These are phyloP conservation scores for Mycogone perniciosa DNA, from an alignment of 2,329 filamentous ascomycete genomes.

Conservation along the genomic window DNA sequence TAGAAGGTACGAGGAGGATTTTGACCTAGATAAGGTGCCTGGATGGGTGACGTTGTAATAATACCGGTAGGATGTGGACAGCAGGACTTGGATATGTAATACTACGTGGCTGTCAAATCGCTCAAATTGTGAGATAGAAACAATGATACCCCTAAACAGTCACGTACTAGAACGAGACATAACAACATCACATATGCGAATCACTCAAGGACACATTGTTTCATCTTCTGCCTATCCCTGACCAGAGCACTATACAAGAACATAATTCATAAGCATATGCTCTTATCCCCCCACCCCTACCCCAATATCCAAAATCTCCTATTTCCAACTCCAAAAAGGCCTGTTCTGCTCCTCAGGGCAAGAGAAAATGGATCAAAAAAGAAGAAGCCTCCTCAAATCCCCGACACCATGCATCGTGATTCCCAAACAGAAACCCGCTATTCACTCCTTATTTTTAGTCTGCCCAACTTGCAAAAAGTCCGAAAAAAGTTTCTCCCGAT, in stretches of 20 bases:
- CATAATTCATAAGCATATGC: conserved; percentile 8
- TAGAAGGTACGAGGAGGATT: conserved; percentile 51
- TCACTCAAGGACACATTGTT: not conserved
- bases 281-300: not conserved
- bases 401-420: conserved; percentile 13
- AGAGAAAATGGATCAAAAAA: not conserved
- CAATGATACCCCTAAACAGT: not conserved
- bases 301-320: not conserved
- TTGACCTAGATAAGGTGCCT: conserved; percentile 60
- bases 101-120: not conserved
- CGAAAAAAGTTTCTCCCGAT: conserved; percentile 16
- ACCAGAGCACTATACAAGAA: not conserved
- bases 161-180: too few species aligned
- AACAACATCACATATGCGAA: not conserved
- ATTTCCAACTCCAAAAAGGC: not conserved
- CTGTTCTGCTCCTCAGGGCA: not conserved
- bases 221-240: not conserved
- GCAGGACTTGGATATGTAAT: not conserved
- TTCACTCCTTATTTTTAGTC: not conserved
- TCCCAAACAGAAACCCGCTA: conserved; percentile 4
- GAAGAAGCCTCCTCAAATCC: not conserved
- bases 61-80: not conserved
- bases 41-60: conserved; percentile 59
- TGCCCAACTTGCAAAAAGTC: not conserved
- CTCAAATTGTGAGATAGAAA: not conserved